Percentiles rank a stretch among this genome's conserved stretches.
Evolutionary conservation across 2,329 filamentous ascomycete species (phyloP).

Genomic region (Paraphaeosphaeria sporulosa): DNA sequence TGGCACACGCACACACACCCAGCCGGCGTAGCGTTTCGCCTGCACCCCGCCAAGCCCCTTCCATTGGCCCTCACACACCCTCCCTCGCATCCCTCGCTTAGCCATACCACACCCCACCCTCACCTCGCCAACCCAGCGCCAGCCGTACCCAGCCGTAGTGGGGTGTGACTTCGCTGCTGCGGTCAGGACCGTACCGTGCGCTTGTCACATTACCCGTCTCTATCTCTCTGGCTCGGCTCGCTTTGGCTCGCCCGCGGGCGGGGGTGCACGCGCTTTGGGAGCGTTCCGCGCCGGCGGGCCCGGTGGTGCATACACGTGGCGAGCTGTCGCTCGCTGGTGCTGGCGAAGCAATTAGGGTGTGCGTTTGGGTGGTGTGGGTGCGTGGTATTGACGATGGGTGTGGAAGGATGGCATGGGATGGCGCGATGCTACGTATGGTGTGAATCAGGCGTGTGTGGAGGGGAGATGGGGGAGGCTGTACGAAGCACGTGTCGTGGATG

Average conservation of each 20-base stretch:
- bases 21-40: conserved; percentile 41
- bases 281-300: conserved; percentile 22
- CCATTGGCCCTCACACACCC: conserved; percentile 32
- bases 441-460: neutral
- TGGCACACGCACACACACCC: conserved; percentile 15
- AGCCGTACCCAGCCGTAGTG: too few relatives aligned
- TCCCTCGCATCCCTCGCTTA: conserved; percentile 36
- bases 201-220: conserved; percentile 27
- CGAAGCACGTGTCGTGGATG: too few relatives aligned
- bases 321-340: conserved; percentile 24
- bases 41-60: conserved; percentile 39
- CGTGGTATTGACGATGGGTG: neutral
- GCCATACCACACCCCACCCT: conserved; percentile 12
- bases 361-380: neutral
- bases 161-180: conserved; percentile 16
- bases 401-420: neutral
- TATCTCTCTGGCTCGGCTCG: neutral
- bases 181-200: conserved; percentile 40
- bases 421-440: too few relatives aligned
- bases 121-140: too few relatives aligned
- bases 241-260: too few relatives aligned
- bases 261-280: too few relatives aligned
- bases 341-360: conserved; percentile 34
- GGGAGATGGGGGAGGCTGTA: too few relatives aligned
- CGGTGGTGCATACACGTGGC: conserved; percentile 46